Evolutionary conservation across 805 yeast species (phyloP).

Genomic region (Torulaspora gathmanii): DNA sequence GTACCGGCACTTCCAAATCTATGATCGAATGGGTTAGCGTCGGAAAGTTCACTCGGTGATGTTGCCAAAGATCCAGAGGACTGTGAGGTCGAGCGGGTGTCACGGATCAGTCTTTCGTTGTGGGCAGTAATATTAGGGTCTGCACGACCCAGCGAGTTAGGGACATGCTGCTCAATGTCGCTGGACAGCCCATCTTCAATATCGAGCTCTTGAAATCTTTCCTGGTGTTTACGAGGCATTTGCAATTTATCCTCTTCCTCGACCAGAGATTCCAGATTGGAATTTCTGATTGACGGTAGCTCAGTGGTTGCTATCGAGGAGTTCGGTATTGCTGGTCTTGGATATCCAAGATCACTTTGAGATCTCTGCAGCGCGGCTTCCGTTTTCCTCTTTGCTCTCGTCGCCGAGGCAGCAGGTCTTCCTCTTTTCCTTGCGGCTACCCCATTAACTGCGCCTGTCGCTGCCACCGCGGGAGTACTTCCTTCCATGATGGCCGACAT

Average conservation of each 20-base stretch:
- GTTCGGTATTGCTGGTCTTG: conserved; percentile 27
- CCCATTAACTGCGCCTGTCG: conserved; percentile 7
- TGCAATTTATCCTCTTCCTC: conserved; percentile 10
- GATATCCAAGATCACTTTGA: conserved; percentile 30
- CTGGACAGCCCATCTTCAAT: conserved; percentile 38
- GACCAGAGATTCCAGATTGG: conserved; percentile 8
- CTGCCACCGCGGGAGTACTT: conserved; percentile 11
- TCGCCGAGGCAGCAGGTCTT: conserved; percentile 26
- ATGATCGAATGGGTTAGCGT: conserved; percentile 31
- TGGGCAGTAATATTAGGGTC: conserved; percentile 3
- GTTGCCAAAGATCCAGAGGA: conserved; percentile 35
- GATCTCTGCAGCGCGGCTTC: conserved; percentile 26
- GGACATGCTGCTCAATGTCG: conserved; percentile 33
- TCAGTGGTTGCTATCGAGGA: conserved; percentile 25
- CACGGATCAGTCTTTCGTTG: conserved; percentile 9
- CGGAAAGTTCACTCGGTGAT: conserved; percentile 33
- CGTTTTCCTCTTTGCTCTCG: conserved; percentile 20
- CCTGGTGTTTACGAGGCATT: conserved; percentile 10
- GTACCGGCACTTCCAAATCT: conserved; percentile 31
- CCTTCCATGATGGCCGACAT: conserved; percentile 15
- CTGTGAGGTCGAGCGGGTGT: conserved; percentile 18
- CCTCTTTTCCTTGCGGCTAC: conserved; percentile 32
- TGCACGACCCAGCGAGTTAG: conserved; percentile 3
- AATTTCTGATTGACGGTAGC: conserved; percentile 21
- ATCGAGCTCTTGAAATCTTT: conserved; percentile 32